A percentile compares a stretch with the other conserved stretches of the same genome.
These are phyloP conservation scores for Trametopsis cervina DNA, from an alignment of 768 basidiomycete species.

Conservation along the genomic window DNA sequence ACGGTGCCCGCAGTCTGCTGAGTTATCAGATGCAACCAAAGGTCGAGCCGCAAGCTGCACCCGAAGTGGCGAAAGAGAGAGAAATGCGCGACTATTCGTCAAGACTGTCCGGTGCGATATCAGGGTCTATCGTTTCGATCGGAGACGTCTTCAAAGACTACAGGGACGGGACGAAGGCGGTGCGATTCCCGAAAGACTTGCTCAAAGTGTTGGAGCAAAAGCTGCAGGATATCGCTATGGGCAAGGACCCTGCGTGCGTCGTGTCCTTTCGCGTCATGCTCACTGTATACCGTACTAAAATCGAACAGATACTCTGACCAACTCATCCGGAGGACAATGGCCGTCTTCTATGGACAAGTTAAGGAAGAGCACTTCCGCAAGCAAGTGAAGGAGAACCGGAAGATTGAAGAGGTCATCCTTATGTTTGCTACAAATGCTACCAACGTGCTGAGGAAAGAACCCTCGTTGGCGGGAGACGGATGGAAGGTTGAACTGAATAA, in stretches of 20 bases:
- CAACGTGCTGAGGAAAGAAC: slow-evolving; percentile 83
- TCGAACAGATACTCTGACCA: slow-evolving; percentile 77
- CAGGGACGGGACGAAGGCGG: slow-evolving; percentile 72
- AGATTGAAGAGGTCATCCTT: slow-evolving; percentile 95
- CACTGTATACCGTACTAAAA: neutral
- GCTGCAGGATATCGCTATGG: slow-evolving; percentile 90
- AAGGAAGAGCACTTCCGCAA: slow-evolving; percentile 78
- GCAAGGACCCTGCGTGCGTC: slow-evolving; percentile 81
- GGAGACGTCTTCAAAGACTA: slow-evolving; percentile 79
- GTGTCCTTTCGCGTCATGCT: neutral
- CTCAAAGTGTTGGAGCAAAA: slow-evolving; percentile 86
- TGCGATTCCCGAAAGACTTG: slow-evolving; percentile 92
- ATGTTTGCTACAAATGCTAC: slow-evolving; percentile 93
- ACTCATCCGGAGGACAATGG: slow-evolving; percentile 83
- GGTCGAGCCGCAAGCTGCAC: slow-evolving; percentile 23
- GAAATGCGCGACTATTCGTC: slow-evolving; percentile 62
- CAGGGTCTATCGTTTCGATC: slow-evolving; percentile 48
- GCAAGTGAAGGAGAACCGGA: slow-evolving; percentile 93
- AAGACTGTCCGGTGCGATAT: slow-evolving; percentile 57
- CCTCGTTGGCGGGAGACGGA: slow-evolving; percentile 70
- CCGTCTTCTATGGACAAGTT: slow-evolving; percentile 88
- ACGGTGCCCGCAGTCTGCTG: slow-evolving; percentile 45
- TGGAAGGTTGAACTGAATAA: slow-evolving; percentile 94
- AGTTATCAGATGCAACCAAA: slow-evolving; percentile 66
- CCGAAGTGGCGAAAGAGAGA: slow-evolving; percentile 34